Percentiles rank a stretch among this genome's conserved stretches.
phyloP scores from a whole-genome alignment of 345 rosid genomes.

The Bruguiera gymnorhiza region DNA sequence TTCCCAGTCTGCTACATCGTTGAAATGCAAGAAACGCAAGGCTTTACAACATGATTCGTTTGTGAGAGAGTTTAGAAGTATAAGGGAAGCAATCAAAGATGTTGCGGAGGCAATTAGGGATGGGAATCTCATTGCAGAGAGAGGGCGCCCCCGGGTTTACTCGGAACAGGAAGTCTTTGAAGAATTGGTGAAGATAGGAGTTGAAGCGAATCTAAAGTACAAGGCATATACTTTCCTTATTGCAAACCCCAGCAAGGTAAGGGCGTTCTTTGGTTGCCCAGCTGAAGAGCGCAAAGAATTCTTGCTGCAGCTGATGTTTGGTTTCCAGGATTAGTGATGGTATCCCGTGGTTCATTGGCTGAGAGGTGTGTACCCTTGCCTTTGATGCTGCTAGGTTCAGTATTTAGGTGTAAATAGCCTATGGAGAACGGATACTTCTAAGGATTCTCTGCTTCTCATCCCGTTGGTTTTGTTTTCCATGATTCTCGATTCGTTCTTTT shows the following conservation, averaged over 20 bases:
- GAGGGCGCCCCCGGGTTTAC: conserved; percentile 19
- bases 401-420: too few relatives aligned
- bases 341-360: neutral
- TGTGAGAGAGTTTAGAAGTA: conserved; percentile 20
- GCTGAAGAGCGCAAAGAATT: conserved; percentile 18
- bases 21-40: conserved; percentile 19
- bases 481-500: too few relatives aligned
- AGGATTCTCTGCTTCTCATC: too few relatives aligned
- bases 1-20: conserved; percentile 19
- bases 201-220: neutral
- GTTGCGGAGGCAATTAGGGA: conserved; percentile 28
- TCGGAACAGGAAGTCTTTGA: conserved; percentile 25
- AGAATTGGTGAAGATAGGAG: conserved; percentile 20
- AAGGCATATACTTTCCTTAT: conserved; percentile 18
- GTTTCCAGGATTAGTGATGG: conserved; percentile 1
- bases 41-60: conserved; percentile 4
- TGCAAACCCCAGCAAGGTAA: conserved; percentile 14
- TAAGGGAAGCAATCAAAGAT: conserved; percentile 21
- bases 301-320: conserved; percentile 24
- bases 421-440: too few relatives aligned
- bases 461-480: too few relatives aligned
- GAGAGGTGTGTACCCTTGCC: too few relatives aligned
- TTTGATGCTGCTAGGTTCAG: too few relatives aligned
- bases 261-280: conserved; percentile 21
- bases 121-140: conserved; percentile 23